Conservation (phyloP, 2,329 filamentous ascomycete species). For the Knoxdaviesia capensis region DNA sequence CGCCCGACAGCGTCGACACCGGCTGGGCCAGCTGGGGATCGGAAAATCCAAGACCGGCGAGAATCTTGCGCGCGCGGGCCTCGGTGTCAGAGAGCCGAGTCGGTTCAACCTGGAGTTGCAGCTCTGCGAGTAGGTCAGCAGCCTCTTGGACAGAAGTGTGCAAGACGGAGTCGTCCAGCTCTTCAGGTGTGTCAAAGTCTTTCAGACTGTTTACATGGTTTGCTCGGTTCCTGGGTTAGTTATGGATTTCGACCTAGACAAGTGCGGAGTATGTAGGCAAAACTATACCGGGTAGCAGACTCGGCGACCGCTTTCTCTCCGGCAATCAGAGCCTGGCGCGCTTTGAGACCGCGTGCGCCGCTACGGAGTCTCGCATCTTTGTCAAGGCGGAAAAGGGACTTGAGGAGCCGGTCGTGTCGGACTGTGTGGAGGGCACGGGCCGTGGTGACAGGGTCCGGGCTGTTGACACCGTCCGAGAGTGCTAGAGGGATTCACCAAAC, state of each 20-base stretch:
- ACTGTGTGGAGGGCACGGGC: slow-evolving; percentile 41
- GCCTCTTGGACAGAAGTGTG: slow-evolving; percentile 40
- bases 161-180: no score
- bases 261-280: background rate
- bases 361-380: slow-evolving; percentile 57
- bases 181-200: no score
- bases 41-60: slow-evolving; percentile 53
- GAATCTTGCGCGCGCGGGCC: slow-evolving; percentile 41
- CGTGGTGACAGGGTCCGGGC: slow-evolving; percentile 32
- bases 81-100: slow-evolving; percentile 44
- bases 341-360: slow-evolving; percentile 53
- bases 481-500: slow-evolving; percentile 12
- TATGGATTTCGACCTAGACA: background rate
- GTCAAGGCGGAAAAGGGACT: slow-evolving; percentile 45
- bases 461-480: slow-evolving; percentile 38
- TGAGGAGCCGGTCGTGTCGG: slow-evolving; percentile 39
- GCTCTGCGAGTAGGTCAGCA: slow-evolving; percentile 44
- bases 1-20: slow-evolving; percentile 51
- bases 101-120: slow-evolving; percentile 48
- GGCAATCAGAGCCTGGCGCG: slow-evolving; percentile 51
- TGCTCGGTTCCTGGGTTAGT: background rate
- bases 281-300: slow-evolving; percentile 27
- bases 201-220: no score
- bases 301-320: slow-evolving; percentile 47
- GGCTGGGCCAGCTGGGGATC: slow-evolving; percentile 37